phyloP scores from a whole-genome alignment of 768 basidiomycete species.

The Cystofilobasidium capitatum region DNA sequence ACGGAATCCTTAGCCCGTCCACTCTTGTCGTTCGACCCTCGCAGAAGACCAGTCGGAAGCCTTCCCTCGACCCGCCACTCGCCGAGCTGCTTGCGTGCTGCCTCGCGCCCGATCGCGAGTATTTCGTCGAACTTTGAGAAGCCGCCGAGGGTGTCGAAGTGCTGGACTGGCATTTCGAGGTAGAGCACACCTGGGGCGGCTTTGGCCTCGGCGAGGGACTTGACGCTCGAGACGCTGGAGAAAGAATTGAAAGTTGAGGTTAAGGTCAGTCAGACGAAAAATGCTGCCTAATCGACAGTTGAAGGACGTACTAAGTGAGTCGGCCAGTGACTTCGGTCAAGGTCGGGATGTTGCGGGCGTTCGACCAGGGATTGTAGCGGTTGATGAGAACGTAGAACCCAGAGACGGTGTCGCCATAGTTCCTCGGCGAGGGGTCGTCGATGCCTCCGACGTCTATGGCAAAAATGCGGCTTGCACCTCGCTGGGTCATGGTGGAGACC shows the following conservation, averaged over 20 bases:
- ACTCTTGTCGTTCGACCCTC: background rate
- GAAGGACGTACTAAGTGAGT: slow-evolving; percentile 71
- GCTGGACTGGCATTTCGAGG: slow-evolving; percentile 86
- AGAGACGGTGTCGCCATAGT: slow-evolving; percentile 88
- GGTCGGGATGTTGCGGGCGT: slow-evolving; percentile 62
- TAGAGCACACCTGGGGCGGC: slow-evolving; percentile 77
- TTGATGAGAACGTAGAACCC: slow-evolving; percentile 94
- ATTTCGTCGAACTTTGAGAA: slow-evolving; percentile 59
- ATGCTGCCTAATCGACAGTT: too few relatives aligned
- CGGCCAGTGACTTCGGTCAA: slow-evolving; percentile 91
- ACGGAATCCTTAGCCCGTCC: slow-evolving; percentile 17
- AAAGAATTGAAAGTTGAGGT: background rate
- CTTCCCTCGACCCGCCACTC: slow-evolving; percentile 74
- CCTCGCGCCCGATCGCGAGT: slow-evolving; percentile 65
- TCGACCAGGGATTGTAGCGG: slow-evolving; percentile 49
- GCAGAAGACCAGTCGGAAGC: slow-evolving; percentile 21
- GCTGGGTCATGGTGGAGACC: slow-evolving; percentile 83
- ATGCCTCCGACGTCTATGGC: slow-evolving; percentile 78
- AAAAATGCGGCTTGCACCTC: slow-evolving; percentile 81
- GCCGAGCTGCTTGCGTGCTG: slow-evolving; percentile 59
- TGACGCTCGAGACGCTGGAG: slow-evolving; percentile 82
- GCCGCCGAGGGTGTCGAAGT: slow-evolving; percentile 79
- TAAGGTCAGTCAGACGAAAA: background rate
- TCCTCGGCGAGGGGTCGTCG: slow-evolving; percentile 89
- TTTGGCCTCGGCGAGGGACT: slow-evolving; percentile 92